Evolutionary conservation across 2,329 filamentous ascomycete genomes (phyloP).

Genomic region (Ambrosiella xylebori): DNA sequence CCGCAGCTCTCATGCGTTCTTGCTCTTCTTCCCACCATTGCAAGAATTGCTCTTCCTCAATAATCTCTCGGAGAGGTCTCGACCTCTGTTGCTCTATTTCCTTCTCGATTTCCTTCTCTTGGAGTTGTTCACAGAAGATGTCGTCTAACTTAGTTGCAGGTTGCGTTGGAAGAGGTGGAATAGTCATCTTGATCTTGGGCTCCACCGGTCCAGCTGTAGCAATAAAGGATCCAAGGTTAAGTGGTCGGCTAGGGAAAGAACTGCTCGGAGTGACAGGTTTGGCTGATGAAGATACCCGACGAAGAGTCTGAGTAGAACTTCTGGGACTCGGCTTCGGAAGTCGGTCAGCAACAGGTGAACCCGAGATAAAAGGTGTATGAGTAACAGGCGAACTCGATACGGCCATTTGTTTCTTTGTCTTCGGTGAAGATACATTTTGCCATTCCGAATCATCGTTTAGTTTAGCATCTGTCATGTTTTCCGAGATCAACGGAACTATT

Average conservation of each 20-base stretch:
- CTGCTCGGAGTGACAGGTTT: not conserved
- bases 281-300: not conserved
- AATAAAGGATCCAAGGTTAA: conserved; percentile 8
- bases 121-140: conserved; percentile 71
- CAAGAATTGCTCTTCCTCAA: conserved; percentile 91
- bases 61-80: conserved; percentile 81
- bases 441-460: conserved; percentile 6
- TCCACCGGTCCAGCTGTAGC: conserved; percentile 27
- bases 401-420: not conserved
- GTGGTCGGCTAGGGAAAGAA: conserved; percentile 1
- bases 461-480: conserved; percentile 10
- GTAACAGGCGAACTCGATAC: not conserved
- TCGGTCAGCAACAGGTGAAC: not conserved
- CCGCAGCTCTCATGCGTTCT: conserved; percentile 48
- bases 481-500: conserved; percentile 4
- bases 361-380: not conserved
- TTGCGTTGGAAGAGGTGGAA: conserved; percentile 7
- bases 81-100: conserved; percentile 75
- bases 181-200: conserved; percentile 38
- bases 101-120: conserved; percentile 49
- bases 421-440: conserved; percentile 8
- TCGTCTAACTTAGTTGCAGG: conserved; percentile 49
- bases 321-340: not conserved
- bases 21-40: conserved; percentile 91
- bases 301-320: not conserved